A percentile compares a stretch with the other conserved stretches of the same genome.
These are phyloP conservation scores for Carnegiea gigantea DNA, from an alignment of 179 eudicot genomes.

Conservation along the genomic window DNA sequence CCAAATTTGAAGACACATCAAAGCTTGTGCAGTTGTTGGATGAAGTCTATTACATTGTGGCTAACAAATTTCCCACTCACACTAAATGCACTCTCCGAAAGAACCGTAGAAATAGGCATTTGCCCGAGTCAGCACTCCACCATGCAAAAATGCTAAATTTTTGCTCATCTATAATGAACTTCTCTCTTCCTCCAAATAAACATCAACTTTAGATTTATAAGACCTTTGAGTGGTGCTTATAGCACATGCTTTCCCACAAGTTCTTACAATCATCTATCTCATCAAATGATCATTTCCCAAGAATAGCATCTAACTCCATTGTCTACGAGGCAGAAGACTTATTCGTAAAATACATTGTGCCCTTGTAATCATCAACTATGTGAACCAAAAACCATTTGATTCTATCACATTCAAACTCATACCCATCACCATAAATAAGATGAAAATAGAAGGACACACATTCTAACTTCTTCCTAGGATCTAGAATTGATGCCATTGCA, in stretches of 20 bases:
- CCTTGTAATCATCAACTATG: slow-evolving; percentile 13
- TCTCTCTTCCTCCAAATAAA: slow-evolving; percentile 16
- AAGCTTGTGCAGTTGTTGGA: slow-evolving; percentile 1
- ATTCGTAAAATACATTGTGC: not conserved
- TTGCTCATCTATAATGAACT: not conserved
- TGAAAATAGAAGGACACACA: not conserved
- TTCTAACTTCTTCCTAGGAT: slow-evolving; percentile 18
- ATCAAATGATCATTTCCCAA: not conserved
- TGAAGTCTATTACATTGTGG: slow-evolving; percentile 15
- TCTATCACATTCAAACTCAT: slow-evolving; percentile 10
- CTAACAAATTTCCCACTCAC: slow-evolving; percentile 1
- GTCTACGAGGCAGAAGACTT: not conserved
- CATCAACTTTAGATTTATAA: slow-evolving; percentile 11
- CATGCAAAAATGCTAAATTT: slow-evolving; percentile 14
- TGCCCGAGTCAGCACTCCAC: slow-evolving; percentile 10
- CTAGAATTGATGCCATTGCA: not conserved
- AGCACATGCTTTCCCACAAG: slow-evolving; percentile 11
- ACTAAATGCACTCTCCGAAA: slow-evolving; percentile 21
- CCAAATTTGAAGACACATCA: slow-evolving; percentile 18
- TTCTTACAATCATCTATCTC: not conserved
- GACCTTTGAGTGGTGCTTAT: not conserved
- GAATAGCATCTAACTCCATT: not conserved
- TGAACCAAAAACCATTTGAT: not conserved
- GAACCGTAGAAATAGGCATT: no score
- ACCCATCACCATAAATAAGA: not conserved